These are phyloP conservation scores for Codiaeum variegatum DNA, from an alignment of 441 rosid genomes.

Conservation along the genomic window DNA sequence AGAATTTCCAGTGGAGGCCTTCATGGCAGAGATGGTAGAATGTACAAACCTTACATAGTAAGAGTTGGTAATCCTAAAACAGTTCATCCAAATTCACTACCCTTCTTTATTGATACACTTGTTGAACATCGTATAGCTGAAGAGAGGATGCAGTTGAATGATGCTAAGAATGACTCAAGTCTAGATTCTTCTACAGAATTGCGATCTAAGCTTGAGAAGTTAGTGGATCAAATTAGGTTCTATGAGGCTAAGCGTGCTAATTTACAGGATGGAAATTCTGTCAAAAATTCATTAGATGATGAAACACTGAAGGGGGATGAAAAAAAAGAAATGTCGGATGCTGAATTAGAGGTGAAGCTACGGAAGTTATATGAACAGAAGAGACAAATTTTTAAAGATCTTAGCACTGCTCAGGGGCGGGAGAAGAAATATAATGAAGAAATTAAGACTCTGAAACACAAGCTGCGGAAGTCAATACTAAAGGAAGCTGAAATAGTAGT, in stretches of 20 bases:
- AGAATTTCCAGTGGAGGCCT: conserved; percentile 83
- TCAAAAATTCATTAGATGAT: conserved; percentile 43
- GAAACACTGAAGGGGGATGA: conserved; percentile 44
- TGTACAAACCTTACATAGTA: conserved; percentile 90
- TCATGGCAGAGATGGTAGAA: conserved; percentile 80
- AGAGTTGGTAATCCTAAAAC: conserved; percentile 97
- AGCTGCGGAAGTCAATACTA: conserved; percentile 70
- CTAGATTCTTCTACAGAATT: conserved; percentile 49
- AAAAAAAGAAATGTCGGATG: conserved; percentile 63
- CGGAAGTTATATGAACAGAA: conserved; percentile 77
- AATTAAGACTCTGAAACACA: conserved; percentile 62
- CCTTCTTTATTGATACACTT: conserved; percentile 83
- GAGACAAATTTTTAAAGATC: conserved; percentile 82
- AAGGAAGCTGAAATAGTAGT: conserved; percentile 97
- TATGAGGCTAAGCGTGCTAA: conserved; percentile 94
- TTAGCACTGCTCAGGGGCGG: conserved; percentile 75
- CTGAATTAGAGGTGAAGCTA: conserved; percentile 61
- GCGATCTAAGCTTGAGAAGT: conserved; percentile 78
- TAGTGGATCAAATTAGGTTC: conserved; percentile 72
- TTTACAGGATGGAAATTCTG: conserved; percentile 58
- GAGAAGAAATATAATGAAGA: conserved; percentile 78
- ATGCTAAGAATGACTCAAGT: conserved; percentile 43
- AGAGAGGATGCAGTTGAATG: conserved; percentile 49
- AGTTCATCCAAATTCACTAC: conserved; percentile 80
- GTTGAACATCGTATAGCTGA: conserved; percentile 85